Evolutionary conservation across 257 asterid species (phyloP), one percentile per base, ranked within the genome.

Genomic region (Leptodermis oblonga): DNA sequence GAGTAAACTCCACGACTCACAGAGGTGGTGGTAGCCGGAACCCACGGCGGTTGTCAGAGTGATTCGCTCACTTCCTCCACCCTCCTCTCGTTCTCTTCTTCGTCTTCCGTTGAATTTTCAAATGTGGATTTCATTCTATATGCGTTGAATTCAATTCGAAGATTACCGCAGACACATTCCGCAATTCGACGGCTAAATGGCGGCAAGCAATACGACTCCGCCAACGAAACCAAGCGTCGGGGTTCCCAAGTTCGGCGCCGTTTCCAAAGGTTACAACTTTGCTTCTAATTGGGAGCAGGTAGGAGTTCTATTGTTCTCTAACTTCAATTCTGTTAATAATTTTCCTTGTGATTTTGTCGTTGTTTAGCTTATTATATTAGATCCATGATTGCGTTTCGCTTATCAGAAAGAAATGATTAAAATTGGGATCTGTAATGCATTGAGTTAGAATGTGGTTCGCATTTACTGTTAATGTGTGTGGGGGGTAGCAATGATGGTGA

Each of bases 241-340:
- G 39, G 84, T 85, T 28, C 89, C 94, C 1, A 87, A 82, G 75
- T 86, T 93, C 34, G 98, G 92, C 75, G 96, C 96, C 56, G 82
- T 94, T 78, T 91, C 97, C 58, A 89, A 82, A 77, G 96, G 98
- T 76, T 94, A 91, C 81, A 94, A 89, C 74, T 94, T 94, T 26
- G 95, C 97, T 80, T 94, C 99, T 77, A 85, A 81, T 55, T 91
- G 99, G 99, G 99, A 94, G 70, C 97, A 89, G 84, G 99, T 94
- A 53, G 9, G 39, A 42, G 64, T 37, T 70, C 65, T 28, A 53
- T 8, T 48, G 39, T 45, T 42, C 39, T 30, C 34, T 70, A 51
- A 45, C 28, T 22, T 5, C 45, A 33, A 1, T 26, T 39, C 6
- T 15, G 54, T 62, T 49, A 39, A 37, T 42, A 6, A 12, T 31